Conservation (phyloP, 2,329 filamentous ascomycete genomes). For the Coccinonectria pachysandricola region DNA sequence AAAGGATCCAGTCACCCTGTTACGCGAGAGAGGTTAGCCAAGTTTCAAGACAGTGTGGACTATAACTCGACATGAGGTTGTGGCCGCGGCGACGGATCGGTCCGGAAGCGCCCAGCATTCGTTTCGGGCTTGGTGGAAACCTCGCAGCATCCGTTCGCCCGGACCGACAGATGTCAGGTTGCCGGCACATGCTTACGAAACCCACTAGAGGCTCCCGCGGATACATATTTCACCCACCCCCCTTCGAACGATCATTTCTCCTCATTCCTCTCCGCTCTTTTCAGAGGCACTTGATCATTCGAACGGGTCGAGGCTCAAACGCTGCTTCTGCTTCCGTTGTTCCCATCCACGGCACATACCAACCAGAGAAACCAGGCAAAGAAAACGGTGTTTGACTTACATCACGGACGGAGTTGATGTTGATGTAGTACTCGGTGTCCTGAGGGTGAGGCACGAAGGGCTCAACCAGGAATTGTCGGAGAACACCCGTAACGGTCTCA, state of each 20-base stretch:
- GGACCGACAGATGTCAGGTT: slow-evolving; percentile 18
- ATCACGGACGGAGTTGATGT: slow-evolving; percentile 99
- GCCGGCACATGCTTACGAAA: slow-evolving; percentile 13
- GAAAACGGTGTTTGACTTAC: slow-evolving; percentile 50
- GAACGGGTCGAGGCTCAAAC: slow-evolving; percentile 1
- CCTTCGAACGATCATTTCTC: slow-evolving; percentile 4
- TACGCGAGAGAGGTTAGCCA: no score
- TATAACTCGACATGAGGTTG: no score
- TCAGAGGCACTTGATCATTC: slow-evolving; percentile 1
- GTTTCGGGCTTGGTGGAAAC: no score
- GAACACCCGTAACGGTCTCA: slow-evolving; percentile 77
- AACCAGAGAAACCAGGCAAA: slow-evolving; percentile 7
- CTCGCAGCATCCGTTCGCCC: slow-evolving; percentile 31
- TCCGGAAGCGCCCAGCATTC: slow-evolving; percentile 15
- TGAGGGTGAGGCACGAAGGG: slow-evolving; percentile 94
- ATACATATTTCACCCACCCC: slow-evolving; percentile 11
- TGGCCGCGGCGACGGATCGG: slow-evolving; percentile 10
- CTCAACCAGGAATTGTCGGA: slow-evolving; percentile 96
- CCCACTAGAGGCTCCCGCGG: slow-evolving; percentile 15
- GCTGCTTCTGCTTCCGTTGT: background rate
- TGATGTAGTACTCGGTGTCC: slow-evolving; percentile 98
- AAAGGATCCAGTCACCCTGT: slow-evolving; percentile 98
- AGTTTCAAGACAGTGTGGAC: no score
- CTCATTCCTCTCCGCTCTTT: slow-evolving; percentile 2
- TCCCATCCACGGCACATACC: background rate